Percentiles rank a stretch among this genome's conserved stretches.
Evolutionary conservation across 257 asterid genomes (phyloP).

Genomic region (Hygrophila difformis): DNA sequence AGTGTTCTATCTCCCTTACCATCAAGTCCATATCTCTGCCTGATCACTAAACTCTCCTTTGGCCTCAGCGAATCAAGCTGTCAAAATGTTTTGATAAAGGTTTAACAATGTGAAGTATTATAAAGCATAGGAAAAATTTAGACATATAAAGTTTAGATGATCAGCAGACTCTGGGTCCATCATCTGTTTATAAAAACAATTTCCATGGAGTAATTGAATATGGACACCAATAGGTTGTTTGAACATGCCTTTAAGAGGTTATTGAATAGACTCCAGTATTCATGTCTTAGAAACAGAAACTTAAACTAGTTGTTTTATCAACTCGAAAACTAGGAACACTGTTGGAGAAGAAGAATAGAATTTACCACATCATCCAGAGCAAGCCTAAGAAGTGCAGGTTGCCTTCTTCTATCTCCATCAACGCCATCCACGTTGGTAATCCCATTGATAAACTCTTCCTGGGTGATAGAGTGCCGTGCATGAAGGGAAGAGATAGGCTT

Average conservation of each 20-base stretch:
- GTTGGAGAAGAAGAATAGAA: not conserved
- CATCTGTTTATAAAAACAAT: no score
- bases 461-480: conserved; percentile 53
- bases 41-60: conserved; percentile 82
- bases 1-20: conserved; percentile 89
- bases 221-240: no score
- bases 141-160: no score
- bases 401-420: conserved; percentile 63
- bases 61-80: conserved; percentile 97
- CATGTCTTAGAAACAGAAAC: no score
- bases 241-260: no score
- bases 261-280: no score
- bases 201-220: no score
- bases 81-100: not conserved
- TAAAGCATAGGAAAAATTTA: no score
- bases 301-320: no score
- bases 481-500: conserved; percentile 67
- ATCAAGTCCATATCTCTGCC: conserved; percentile 93
- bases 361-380: conserved; percentile 92
- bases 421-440: conserved; percentile 65
- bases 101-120: not conserved
- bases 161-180: no score
- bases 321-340: no score
- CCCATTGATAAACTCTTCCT: conserved; percentile 70
- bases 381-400: conserved; percentile 87